Evolutionary conservation across 768 basidiomycete genomes (phyloP).

Genomic region (Pisolithus microcarpus): DNA sequence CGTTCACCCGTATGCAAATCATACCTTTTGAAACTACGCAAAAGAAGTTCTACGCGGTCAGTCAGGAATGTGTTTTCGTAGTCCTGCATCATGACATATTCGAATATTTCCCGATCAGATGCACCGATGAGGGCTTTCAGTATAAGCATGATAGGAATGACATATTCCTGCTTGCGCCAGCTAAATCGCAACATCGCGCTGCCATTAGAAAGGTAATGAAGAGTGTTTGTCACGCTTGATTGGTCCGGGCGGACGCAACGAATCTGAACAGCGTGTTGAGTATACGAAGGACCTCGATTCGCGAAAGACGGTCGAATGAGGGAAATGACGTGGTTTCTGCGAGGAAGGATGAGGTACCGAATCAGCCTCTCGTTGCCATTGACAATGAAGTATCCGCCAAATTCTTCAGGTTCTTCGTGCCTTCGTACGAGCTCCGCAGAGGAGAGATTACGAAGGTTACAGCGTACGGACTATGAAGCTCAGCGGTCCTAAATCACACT

Average conservation of each 20-base stretch:
- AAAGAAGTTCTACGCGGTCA: slow-evolving; percentile 88
- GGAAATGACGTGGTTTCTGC: slow-evolving; percentile 91
- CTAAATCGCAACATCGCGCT: slow-evolving; percentile 95
- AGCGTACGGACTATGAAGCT: slow-evolving; percentile 68
- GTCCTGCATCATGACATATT: slow-evolving; percentile 94
- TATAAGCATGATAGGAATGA: slow-evolving; percentile 94
- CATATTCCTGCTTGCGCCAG: slow-evolving; percentile 97
- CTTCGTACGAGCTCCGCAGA: slow-evolving; percentile 81
- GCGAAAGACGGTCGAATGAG: slow-evolving; percentile 86
- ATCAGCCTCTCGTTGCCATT: slow-evolving; percentile 99
- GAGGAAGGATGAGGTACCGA: slow-evolving; percentile 92
- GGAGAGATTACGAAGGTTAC: slow-evolving; percentile 81
- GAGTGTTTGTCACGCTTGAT: slow-evolving; percentile 85
- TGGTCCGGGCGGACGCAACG: slow-evolving; percentile 93
- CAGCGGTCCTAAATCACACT: not conserved
- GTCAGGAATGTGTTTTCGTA: slow-evolving; percentile 96
- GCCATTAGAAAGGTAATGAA: slow-evolving; percentile 97
- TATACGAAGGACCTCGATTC: slow-evolving; percentile 92
- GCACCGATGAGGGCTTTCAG: slow-evolving; percentile 89
- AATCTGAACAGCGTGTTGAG: slow-evolving; percentile 89
- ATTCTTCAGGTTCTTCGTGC: slow-evolving; percentile 97
- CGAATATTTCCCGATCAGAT: slow-evolving; percentile 94
- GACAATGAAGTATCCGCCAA: slow-evolving; percentile 97
- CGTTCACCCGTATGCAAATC: slow-evolving; percentile 80
- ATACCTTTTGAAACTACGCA: slow-evolving; percentile 94